Base-by-base conservation (phyloP, 2,329 filamentous ascomycete species). In the Aspergillus amoenus region DNA sequence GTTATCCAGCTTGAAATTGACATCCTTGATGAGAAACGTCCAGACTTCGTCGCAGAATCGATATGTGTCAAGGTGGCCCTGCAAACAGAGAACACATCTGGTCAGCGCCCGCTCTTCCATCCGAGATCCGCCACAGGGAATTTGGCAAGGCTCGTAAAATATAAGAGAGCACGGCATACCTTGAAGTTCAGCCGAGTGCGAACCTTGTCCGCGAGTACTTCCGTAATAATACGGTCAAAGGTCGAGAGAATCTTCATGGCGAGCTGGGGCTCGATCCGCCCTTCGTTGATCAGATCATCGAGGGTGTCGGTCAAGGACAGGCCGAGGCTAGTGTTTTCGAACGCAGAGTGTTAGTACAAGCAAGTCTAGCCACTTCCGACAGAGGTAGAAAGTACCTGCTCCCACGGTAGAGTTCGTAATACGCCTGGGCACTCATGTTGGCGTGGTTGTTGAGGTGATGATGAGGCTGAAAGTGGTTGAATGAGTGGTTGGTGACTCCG, bases 41-140 rank as follows among this genome's bases (percentile, higher is more conserved):
- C 94, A 99, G 58, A 99, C 94, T 79, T 99, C 94, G 78, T 99
- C 94, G 80, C 94, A 99, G 83, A 99, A 99, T 66, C 94, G 89
- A 81, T 99, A 99, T 15, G 94, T 97, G 74, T 97, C 93, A 62
- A 99, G 87, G 72, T 95, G 94, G 47, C 94, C 94, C 93, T 97
- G 52, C 24, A 34, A 67, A 46, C 55, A 11, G 50, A 55, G 49
- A 52, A 44, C 39, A 51, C 42, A 42, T 34, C 8, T 8, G 27
- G 44, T 24, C 34, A 47, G 27, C 17, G 30, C 13, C 21, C 3
- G 4, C 18, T 37, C 21, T 15, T 21, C 18, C 2, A 37, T 30
- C 21, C n/a, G 12, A 5, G 22, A 24, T n/a, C 39, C 9, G n/a
- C 44, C 42, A n/a, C 22, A 12, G 21, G 18, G 5, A 24, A n/a